Conservation (phyloP, 108 stramenopile genomes). For the Skeletonema marinoi region DNA sequence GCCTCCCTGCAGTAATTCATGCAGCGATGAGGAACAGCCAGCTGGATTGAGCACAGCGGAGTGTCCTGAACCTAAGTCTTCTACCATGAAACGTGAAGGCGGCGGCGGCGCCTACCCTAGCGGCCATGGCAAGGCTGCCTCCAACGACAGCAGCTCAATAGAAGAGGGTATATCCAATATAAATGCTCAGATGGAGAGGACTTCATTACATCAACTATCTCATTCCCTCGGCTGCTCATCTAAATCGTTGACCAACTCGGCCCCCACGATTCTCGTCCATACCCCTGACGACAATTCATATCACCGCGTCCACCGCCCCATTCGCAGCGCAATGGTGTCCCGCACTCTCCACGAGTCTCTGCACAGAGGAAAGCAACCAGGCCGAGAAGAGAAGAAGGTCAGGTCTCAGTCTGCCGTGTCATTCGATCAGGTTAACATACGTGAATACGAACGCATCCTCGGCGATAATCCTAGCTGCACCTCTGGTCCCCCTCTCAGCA, state of each 20-base stretch:
- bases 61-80: no score
- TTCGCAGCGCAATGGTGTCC: conserved; percentile 41
- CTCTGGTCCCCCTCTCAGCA: conserved; percentile 56
- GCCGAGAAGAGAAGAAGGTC: not conserved
- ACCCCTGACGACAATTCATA: conserved; percentile 9
- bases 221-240: not conserved
- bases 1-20: no score
- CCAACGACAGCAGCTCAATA: no score
- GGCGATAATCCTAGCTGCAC: conserved; percentile 82
- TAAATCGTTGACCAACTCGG: conserved; percentile 14
- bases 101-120: not conserved
- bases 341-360: conserved; percentile 45
- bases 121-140: not conserved
- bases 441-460: conserved; percentile 77
- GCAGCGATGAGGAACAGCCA: not conserved
- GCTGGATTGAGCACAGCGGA: conserved; percentile 11
- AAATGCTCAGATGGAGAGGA: no score
- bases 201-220: not conserved
- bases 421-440: conserved; percentile 62
- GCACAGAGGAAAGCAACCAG: conserved; percentile 10
- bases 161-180: not conserved
- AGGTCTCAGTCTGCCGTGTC: not conserved
- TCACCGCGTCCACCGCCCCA: conserved; percentile 4
- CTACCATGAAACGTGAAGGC: no score
- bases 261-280: conserved; percentile 37